A percentile compares a stretch with the other conserved stretches of the same genome.
phyloP scores from a whole-genome alignment of 2,329 filamentous ascomycete species.

The Cyclaneusma minus region DNA sequence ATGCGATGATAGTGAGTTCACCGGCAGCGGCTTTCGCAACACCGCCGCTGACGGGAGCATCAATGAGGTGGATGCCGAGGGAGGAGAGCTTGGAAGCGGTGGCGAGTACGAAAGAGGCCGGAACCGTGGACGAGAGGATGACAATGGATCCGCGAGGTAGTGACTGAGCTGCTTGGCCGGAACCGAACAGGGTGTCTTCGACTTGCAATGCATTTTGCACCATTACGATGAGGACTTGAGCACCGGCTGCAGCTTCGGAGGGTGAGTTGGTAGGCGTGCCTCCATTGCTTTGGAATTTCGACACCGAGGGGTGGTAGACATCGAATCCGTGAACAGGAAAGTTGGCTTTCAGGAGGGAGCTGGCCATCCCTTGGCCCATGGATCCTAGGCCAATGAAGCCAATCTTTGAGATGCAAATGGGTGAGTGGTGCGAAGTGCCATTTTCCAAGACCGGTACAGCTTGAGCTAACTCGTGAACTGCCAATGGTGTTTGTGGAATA shows the following conservation, averaged over 20 bases:
- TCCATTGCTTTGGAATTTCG: constrained; percentile 45
- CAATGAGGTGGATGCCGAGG: constrained; percentile 43
- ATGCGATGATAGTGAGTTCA: constrained; percentile 21
- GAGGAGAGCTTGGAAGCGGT: constrained; percentile 39
- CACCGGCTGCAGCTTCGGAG: constrained; percentile 43
- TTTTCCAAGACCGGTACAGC: constrained; percentile 9
- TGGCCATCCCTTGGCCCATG: constrained; percentile 70
- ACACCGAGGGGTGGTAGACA: constrained; percentile 47
- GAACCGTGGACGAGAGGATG: constrained; percentile 53
- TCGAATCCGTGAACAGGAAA: constrained; percentile 55
- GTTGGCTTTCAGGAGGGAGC: constrained; percentile 49
- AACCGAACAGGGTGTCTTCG: constrained; percentile 45
- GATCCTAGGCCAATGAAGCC: constrained; percentile 58
- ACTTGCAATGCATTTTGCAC: constrained; percentile 56
- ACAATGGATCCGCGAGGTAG: constrained; percentile 43
- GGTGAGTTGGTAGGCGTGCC: constrained; percentile 24
- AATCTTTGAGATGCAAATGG: constrained; percentile 18
- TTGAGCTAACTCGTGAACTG: constrained; percentile 7
- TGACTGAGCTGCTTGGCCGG: constrained; percentile 28
- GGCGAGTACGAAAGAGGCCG: constrained; percentile 47
- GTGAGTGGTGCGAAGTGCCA: too few relatives aligned
- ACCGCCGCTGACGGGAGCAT: constrained; percentile 56
- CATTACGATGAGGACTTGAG: constrained; percentile 52
- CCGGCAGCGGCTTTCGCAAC: constrained; percentile 31
- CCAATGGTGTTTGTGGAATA: constrained; percentile 6